Base-by-base conservation (phyloP, 2,329 filamentous ascomycete species). In the Apiospora aurea region DNA sequence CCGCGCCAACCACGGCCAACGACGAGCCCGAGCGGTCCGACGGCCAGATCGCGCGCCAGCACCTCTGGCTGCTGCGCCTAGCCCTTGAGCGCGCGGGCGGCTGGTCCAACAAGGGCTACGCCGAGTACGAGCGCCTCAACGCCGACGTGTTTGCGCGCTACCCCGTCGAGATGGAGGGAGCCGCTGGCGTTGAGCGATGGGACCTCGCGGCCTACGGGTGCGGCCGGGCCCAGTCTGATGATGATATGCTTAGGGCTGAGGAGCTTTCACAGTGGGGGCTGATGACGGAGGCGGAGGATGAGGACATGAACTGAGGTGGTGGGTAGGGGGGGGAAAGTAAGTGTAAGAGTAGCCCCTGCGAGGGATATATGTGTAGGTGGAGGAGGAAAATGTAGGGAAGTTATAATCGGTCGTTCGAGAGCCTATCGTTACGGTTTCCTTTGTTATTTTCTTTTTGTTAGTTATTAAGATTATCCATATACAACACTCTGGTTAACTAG, bases 111-210 rank as follows among this genome's bases (percentile, higher is more conserved):
- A 88, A 87, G 80, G 78, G 83, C 6, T 84, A 83, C 74, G 78
- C 74, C 11, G 84, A 87, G 75, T 88, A 87, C 74, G 82, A 87
- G 76, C 80, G 79, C 5, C 77, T 88, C 70, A 86, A 85, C 68
- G 82, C 81, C 0, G 80, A 85, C 67, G 69, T 87, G 8, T 85
- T 85, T 77, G 75, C 78, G 6, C 77, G 78, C 24, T 87, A 83
- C 73, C 78, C 78, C 4, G 71, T 75, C 5, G 79, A 82, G 41
- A 78, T 87, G 76, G 82, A 83, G 75, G 82, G 81, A 0, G 77
- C 82, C 0, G 81, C 84, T 72, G 84, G 84, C 0, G 82, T 85
- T 0, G 85, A 86, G 79, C 85, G 84, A 78, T 87, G 85, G 85
- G 78, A 81, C 70, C 77, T 83, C 16, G 85, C 85, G 77, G 79